A percentile compares a stretch with the other conserved stretches of the same genome.
These are phyloP conservation scores for Aegle marmelos DNA, from an alignment of 345 rosid species.

Conservation along the genomic window DNA sequence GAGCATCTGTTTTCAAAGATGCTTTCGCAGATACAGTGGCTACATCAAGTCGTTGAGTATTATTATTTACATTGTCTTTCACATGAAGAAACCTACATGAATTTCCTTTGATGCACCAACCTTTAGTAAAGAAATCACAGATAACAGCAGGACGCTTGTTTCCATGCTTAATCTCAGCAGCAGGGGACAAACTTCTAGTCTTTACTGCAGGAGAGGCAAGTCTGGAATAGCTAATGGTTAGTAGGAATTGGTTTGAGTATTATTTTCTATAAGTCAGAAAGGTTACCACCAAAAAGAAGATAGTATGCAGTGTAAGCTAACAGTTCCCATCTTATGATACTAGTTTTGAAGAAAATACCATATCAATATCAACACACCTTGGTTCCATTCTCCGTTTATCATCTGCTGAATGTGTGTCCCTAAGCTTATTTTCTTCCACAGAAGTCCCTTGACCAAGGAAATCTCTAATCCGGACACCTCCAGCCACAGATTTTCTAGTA, in stretches of 20 bases:
- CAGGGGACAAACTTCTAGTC: conserved; percentile 38
- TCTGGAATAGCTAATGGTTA: conserved; percentile 51
- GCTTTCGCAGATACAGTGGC: conserved; percentile 35
- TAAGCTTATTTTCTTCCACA: conserved; percentile 27
- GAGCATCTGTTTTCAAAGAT: conserved; percentile 25
- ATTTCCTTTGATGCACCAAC: conserved; percentile 81
- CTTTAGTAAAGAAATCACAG: conserved; percentile 72
- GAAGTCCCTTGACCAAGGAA: conserved; percentile 22
- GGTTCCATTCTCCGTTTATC: conserved; percentile 27
- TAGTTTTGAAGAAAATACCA: conserved; percentile 6
- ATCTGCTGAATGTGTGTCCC: conserved; percentile 25
- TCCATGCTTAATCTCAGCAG: conserved; percentile 28
- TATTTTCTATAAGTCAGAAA: conserved; percentile 22
- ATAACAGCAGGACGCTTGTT: conserved; percentile 48
- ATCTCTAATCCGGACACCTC: conserved; percentile 7
- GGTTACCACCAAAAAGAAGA: conserved; percentile 4
- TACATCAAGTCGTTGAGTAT: conserved; percentile 26
- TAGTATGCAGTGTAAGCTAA: conserved; percentile 14
- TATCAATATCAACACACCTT: conserved; percentile 47
- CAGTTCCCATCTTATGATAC: conserved; percentile 15
- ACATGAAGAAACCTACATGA: conserved; percentile 78
- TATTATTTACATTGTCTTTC: conserved; percentile 29
- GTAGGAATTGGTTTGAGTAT: conserved; percentile 17
- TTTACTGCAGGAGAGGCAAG: conserved; percentile 34
- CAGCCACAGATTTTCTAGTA: conserved; percentile 17